Percentiles rank a stretch among this genome's conserved stretches.
Evolutionary conservation across 192 early-diverging fungal species (phyloP).

Genomic region (Coemansia sp.): DNA sequence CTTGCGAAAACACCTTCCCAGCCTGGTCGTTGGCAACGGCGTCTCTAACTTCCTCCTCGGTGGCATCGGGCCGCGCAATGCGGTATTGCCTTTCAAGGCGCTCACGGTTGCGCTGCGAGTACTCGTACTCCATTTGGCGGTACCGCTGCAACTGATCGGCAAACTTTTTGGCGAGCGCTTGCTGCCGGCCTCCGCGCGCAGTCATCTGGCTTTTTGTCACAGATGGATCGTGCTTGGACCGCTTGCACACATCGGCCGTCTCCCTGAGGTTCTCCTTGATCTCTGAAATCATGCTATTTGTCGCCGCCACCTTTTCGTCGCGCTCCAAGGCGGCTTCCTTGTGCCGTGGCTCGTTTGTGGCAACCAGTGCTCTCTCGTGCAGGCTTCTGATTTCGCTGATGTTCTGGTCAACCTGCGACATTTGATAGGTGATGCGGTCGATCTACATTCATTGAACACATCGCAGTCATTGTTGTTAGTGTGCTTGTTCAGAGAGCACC

Average conservation of each 20-base stretch:
- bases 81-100: constrained; percentile 51
- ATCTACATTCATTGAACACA: background rate
- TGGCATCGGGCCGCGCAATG: constrained; percentile 48
- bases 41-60: constrained; percentile 39
- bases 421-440: constrained; percentile 11
- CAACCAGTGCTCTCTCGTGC: constrained; percentile 13
- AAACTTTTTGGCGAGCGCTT: constrained; percentile 36
- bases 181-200: constrained; percentile 31
- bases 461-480: background rate
- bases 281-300: constrained; percentile 13
- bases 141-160: constrained; percentile 49
- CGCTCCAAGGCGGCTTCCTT: constrained; percentile 4
- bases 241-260: constrained; percentile 10
- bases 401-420: constrained; percentile 11
- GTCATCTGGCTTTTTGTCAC: constrained; percentile 20
- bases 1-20: constrained; percentile 51
- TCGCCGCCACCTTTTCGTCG: constrained; percentile 9
- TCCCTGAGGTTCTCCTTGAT: constrained; percentile 20
- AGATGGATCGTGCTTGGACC: constrained; percentile 12
- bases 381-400: constrained; percentile 8
- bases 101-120: constrained; percentile 51
- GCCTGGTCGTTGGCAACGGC: constrained; percentile 51
- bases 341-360: constrained; percentile 10
- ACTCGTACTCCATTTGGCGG: constrained; percentile 49
- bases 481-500: background rate